Evolutionary conservation across 768 basidiomycete genomes (phyloP).

Genomic region (Suillus luteus): DNA sequence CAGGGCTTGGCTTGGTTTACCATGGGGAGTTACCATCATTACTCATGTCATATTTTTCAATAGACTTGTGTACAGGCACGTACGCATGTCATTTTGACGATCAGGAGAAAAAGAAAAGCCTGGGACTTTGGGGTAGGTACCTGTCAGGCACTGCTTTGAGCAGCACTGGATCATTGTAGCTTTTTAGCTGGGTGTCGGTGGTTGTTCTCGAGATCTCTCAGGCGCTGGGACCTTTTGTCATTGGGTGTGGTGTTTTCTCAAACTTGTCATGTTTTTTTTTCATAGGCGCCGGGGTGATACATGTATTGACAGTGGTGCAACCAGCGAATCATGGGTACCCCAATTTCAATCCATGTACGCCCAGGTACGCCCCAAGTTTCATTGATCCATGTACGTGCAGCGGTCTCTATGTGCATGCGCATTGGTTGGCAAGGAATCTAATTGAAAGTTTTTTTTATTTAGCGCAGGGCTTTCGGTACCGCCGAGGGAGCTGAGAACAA

Average conservation of each 20-base stretch:
- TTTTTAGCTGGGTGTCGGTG: neutral
- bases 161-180: neutral
- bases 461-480: conserved; percentile 3
- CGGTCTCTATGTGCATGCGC: neutral
- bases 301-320: neutral
- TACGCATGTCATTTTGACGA: neutral
- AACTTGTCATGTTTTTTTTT: neutral
- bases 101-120: neutral
- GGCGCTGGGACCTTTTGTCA: neutral
- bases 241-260: neutral
- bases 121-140: neutral
- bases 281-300: neutral
- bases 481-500: neutral
- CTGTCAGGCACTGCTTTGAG: neutral
- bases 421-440: neutral
- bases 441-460: neutral
- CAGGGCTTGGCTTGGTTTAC: too few species aligned
- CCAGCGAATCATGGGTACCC: neutral
- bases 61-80: neutral
- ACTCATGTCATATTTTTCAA: neutral
- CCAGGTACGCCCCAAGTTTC: conserved; percentile 7
- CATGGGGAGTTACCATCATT: too few species aligned
- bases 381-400: conserved; percentile 5
- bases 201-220: too few species aligned
- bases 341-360: too few species aligned